Percentiles rank a stretch among this genome's conserved stretches.
phyloP scores from a whole-genome alignment of 2,329 filamentous ascomycete genomes.

The Colletotrichum destructivum region DNA sequence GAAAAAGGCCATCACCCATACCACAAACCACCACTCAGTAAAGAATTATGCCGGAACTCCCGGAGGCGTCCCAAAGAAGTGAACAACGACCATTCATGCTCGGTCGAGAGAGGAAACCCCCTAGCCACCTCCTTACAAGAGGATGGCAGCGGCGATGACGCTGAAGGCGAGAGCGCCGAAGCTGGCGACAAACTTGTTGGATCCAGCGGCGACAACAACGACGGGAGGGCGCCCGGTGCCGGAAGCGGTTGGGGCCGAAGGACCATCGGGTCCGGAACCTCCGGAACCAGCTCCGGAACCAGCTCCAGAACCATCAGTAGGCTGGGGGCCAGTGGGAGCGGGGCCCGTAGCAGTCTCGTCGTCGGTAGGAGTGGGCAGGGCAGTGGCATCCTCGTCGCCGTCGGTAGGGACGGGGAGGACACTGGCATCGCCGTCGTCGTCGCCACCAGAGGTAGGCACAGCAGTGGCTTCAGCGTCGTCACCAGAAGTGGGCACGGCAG shows the following conservation, averaged over 20 bases:
- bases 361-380: no score
- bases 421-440: no score
- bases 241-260: neutral
- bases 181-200: constrained; percentile 41
- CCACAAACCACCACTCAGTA: constrained; percentile 27
- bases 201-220: constrained; percentile 35
- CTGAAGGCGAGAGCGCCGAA: constrained; percentile 41
- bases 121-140: constrained; percentile 28
- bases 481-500: no score
- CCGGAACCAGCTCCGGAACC: no score
- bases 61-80: constrained; percentile 19
- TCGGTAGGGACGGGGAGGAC: no score
- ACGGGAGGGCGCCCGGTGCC: neutral
- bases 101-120: neutral
- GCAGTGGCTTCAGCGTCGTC: no score
- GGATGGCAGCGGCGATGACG: constrained; percentile 33
- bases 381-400: no score
- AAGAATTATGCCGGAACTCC: constrained; percentile 23
- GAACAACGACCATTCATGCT: constrained; percentile 14
- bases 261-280: neutral
- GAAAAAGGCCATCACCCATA: constrained; percentile 18
- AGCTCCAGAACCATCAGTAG: no score
- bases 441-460: no score
- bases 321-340: no score
- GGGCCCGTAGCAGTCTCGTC: no score